phyloP scores from a whole-genome alignment of 352 stramenopile species.

The Globisporangium perplexum region DNA sequence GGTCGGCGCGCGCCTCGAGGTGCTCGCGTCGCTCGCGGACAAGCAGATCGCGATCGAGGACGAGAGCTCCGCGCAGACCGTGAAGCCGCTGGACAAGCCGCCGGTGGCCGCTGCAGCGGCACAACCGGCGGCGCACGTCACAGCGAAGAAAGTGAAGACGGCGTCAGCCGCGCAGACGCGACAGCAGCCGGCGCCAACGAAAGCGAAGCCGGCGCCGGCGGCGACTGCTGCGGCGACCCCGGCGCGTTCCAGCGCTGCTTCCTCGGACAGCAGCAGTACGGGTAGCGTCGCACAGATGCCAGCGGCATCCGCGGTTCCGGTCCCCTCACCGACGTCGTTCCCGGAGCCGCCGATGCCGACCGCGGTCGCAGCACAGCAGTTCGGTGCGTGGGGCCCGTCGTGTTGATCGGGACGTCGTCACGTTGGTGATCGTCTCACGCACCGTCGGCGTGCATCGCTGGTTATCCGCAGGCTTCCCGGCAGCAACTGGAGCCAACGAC shows the following conservation, averaged over 20 bases:
- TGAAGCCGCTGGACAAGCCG: neutral
- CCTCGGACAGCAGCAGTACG: conserved; percentile 4
- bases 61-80: conserved; percentile 4
- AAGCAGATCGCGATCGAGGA: conserved; percentile 74
- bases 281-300: neutral
- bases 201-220: conserved; percentile 2
- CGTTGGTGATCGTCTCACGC: neutral
- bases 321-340: conserved; percentile 27
- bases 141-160: conserved; percentile 7
- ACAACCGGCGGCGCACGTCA: neutral
- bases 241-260: neutral
- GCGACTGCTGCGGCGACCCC: neutral
- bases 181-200: conserved; percentile 8
- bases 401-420: neutral
- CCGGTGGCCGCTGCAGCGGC: neutral
- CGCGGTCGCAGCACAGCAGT: conserved; percentile 8
- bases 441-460: neutral
- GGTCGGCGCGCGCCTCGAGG: conserved; percentile 61
- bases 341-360: conserved; percentile 35
- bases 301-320: neutral
- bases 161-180: conserved; percentile 7
- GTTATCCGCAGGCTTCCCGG: neutral
- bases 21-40: conserved; percentile 73
- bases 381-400: conserved; percentile 8
- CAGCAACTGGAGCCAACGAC: neutral